Evolutionary conservation across 228 moss, liverwort and hornwort species (phyloP).

Genomic region (Sphagnum fallax): DNA sequence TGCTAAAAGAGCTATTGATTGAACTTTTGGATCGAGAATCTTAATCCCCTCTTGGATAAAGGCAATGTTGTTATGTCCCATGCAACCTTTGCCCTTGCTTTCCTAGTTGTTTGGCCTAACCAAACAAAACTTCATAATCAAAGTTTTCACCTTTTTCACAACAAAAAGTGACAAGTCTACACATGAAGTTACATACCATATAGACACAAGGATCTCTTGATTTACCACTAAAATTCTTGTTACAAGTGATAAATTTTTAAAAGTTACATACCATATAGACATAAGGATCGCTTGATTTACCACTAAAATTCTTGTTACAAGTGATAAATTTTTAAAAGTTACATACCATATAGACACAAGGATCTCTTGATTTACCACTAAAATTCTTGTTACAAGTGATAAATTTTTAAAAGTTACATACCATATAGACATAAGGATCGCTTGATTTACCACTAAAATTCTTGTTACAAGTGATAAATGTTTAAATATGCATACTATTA

Average conservation of each 20-base stretch:
- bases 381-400: not conserved
- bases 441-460: too few relatives aligned
- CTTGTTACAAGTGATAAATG: too few relatives aligned
- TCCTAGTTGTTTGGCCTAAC: not conserved
- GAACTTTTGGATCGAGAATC: not conserved
- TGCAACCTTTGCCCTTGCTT: not conserved
- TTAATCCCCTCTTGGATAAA: too few relatives aligned
- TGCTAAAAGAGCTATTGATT: not conserved
- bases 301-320: not conserved
- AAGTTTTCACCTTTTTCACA: not conserved
- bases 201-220: not conserved
- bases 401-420: too few relatives aligned
- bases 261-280: not conserved
- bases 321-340: not conserved
- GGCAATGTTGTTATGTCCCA: not conserved
- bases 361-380: not conserved
- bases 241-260: not conserved
- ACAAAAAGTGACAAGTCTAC: not conserved
- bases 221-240: not conserved
- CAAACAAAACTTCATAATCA: not conserved
- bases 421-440: too few relatives aligned
- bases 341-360: not conserved
- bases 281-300: not conserved
- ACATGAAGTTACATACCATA: not conserved
- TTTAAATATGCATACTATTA: not conserved